A percentile compares a stretch with the other conserved stretches of the same genome.
phyloP scores from a whole-genome alignment of 1,284 basidiomycete species.

The Sphaerobolus stellatus region DNA sequence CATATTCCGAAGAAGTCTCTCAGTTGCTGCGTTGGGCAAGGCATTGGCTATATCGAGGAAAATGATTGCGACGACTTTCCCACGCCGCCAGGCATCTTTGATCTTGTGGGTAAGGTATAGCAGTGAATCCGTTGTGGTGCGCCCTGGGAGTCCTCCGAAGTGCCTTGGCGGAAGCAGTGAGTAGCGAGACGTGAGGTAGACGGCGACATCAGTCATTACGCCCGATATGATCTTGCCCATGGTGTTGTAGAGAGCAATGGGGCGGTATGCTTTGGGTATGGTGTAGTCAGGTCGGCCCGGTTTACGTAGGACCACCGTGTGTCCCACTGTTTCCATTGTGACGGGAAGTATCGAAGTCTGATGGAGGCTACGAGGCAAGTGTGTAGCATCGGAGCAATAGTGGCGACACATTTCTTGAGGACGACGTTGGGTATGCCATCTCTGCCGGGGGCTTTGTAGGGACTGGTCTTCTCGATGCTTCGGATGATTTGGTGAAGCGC shows the following conservation, averaged over 20 bases:
- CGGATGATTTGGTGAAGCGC: too few relatives aligned
- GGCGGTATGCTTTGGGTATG: too few relatives aligned
- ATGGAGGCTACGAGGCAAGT: conserved; percentile 32
- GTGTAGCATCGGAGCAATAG: conserved; percentile 27
- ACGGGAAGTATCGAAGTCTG: conserved; percentile 27
- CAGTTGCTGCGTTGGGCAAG: conserved; percentile 35
- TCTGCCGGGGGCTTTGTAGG: conserved; percentile 38
- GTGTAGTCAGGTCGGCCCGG: conserved; percentile 38
- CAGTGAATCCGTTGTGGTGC: conserved; percentile 38
- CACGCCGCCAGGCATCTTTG: conserved; percentile 35
- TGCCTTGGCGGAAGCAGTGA: too few relatives aligned
- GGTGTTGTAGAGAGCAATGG: conserved; percentile 38
- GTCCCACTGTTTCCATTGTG: conserved; percentile 27
- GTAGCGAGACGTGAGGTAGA: conserved; percentile 25
- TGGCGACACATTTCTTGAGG: conserved; percentile 24
- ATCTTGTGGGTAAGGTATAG: conserved; percentile 30
- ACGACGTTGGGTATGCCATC: conserved; percentile 38
- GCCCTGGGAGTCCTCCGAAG: conserved; percentile 35
- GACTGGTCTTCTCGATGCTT: conserved; percentile 17
- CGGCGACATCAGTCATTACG: conserved; percentile 23
- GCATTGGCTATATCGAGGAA: conserved; percentile 44
- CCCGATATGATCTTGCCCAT: conserved; percentile 35
- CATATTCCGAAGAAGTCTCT: conserved; percentile 34
- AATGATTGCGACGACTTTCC: conserved; percentile 31
- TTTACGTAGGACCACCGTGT: conserved; percentile 41